Evolutionary conservation across 768 basidiomycete genomes (phyloP).

Genomic region (Psilocybe tampanensis): DNA sequence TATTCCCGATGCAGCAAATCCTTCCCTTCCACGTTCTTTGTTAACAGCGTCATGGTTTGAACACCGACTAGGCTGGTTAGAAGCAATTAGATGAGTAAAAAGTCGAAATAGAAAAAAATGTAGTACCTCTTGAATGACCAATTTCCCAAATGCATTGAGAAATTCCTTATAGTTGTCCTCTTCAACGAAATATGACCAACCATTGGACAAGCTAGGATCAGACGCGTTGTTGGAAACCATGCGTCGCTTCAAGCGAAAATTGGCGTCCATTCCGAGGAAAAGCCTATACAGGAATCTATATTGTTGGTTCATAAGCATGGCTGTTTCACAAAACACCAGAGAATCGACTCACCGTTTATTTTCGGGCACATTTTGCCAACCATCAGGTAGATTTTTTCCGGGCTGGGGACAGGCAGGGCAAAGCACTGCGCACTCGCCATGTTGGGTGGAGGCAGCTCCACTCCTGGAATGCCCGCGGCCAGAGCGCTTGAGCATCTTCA

Average conservation of each 20-base stretch:
- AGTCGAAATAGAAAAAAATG: not conserved
- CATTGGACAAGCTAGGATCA: conserved; percentile 25
- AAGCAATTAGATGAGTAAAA: no score
- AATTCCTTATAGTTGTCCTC: conserved; percentile 19
- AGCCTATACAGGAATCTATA: conserved; percentile 21
- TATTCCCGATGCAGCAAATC: conserved; percentile 23
- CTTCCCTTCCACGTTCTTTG: conserved; percentile 11
- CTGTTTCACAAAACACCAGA: not conserved
- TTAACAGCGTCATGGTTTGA: conserved; percentile 17
- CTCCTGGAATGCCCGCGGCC: conserved; percentile 17
- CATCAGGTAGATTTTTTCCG: conserved; percentile 27
- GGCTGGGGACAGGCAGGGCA: conserved; percentile 35
- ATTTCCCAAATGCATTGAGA: not conserved
- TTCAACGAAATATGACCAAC: conserved; percentile 25
- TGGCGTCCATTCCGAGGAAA: conserved; percentile 27
- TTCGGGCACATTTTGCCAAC: conserved; percentile 17
- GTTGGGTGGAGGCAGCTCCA: conserved; percentile 18
- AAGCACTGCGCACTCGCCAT: conserved; percentile 28
- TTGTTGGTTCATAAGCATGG: not conserved
- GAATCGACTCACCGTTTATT: conserved; percentile 14
- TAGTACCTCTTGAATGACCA: conserved; percentile 5
- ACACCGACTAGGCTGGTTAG: conserved; percentile 21
- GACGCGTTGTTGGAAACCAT: conserved; percentile 21
- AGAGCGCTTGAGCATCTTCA: not conserved
- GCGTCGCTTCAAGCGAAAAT: conserved; percentile 28